Base-by-base conservation (phyloP, 1,139 yeast species). In the Magnusiomyces paraingens region DNA sequence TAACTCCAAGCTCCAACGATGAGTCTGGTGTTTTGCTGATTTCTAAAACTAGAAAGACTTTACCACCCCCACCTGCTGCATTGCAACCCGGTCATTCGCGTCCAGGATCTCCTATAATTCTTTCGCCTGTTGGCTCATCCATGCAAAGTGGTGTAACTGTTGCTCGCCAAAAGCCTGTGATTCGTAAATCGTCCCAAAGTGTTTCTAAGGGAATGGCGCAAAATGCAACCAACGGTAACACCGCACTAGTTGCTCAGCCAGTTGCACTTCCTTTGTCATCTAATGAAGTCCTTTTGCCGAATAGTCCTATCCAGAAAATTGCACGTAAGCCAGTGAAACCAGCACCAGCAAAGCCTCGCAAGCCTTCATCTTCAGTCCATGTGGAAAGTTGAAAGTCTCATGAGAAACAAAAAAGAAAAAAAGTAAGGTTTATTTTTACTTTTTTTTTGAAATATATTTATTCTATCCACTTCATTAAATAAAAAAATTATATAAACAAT, bases 121-220 rank as follows among this genome's bases (percentile, higher is more conserved):
- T 26, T 4, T 26, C 32, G 8, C 32, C 32, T 26, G 32, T 26
- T 5, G 32, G 8, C 8, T 8, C 32, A 26, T 8, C 32, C 4
- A 26, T 26, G 4, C 32, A 26, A 26, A 26, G 8, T 26, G 32
- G 32, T 5, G 32, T 26, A 26, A 26, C 32, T 26, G 32, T 26
- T 4, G 18, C 15, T 42, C 51, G 45, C 20, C 47, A 10, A 55
- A 66, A 49, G 62, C 63, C 47, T 62, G 67, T 36, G 69, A 62
- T 43, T 69, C 62, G 65, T 15, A 55, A 59, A 36, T 59, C 64
- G 10, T 59, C 62, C 2, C 49, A 63, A 15, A 52, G 57, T 1
- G 64, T 61, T n/a, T 59, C 64, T 12, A 20, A 43, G 22, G 11
- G 14, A 11, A n/a, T 43, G n/a, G 32, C 8, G 32, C 32, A 26